These are phyloP conservation scores for Emergomyces orientalis DNA, from an alignment of 2,329 filamentous ascomycete genomes.

Conservation along the genomic window DNA sequence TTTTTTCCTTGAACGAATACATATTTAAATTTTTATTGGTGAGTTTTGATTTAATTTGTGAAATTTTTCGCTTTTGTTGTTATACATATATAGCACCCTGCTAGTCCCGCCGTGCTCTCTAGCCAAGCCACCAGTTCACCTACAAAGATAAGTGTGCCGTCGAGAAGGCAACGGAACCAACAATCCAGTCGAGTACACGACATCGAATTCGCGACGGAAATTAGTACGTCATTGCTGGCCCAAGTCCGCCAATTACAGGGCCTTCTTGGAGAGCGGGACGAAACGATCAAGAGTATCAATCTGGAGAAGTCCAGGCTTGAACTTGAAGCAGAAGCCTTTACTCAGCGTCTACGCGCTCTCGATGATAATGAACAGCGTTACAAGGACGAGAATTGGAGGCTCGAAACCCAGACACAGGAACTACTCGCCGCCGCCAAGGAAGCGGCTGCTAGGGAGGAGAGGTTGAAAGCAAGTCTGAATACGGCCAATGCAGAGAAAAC, in stretches of 20 bases:
- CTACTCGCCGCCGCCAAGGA: slow-evolving; percentile 65
- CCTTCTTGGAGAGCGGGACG: slow-evolving; percentile 77
- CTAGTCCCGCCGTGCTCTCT: slow-evolving; percentile 70
- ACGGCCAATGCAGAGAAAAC: slow-evolving; percentile 65
- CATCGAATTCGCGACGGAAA: slow-evolving; percentile 96
- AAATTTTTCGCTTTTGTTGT: slow-evolving; percentile 1
- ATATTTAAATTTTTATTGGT: too few species aligned
- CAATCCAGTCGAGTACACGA: slow-evolving; percentile 82
- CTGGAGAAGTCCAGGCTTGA: slow-evolving; percentile 71
- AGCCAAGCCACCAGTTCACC: slow-evolving; percentile 77
- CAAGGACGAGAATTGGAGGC: slow-evolving; percentile 97
- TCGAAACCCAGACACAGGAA: slow-evolving; percentile 88
- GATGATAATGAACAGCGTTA: slow-evolving; percentile 94
- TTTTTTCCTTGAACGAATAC: too few species aligned
- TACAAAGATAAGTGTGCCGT: slow-evolving; percentile 78
- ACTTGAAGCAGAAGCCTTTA: slow-evolving; percentile 67
- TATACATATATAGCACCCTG: slow-evolving; percentile 47
- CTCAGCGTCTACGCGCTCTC: slow-evolving; percentile 68
- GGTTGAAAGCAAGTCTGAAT: slow-evolving; percentile 64
- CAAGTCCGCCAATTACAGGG: slow-evolving; percentile 87
- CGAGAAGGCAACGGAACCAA: slow-evolving; percentile 82
- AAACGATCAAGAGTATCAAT: slow-evolving; percentile 65
- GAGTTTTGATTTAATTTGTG: slow-evolving; percentile 11
- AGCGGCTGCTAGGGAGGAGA: slow-evolving; percentile 70
- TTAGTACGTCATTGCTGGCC: slow-evolving; percentile 86